Conservation (phyloP, 1,284 basidiomycete species). For the Sanguinoderma infundibulare region DNA sequence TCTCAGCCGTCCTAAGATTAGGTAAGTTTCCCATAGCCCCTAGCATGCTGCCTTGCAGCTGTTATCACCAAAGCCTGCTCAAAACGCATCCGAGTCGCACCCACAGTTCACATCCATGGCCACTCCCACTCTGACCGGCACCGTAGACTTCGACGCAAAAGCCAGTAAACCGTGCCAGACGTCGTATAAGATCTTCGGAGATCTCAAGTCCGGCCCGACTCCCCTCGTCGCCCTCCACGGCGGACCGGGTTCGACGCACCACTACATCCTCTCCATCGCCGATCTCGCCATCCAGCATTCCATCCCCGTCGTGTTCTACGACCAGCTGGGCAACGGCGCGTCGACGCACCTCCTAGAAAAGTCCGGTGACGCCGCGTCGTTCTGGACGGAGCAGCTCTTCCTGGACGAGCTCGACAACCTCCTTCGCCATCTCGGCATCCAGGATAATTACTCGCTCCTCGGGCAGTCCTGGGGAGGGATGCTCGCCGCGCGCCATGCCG, state of each 20-base stretch:
- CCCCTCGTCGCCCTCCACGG: conserved; percentile 48
- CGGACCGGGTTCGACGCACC: conserved; percentile 47
- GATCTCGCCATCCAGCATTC: conserved; percentile 33
- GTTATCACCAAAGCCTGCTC: too few relatives aligned
- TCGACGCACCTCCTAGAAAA: conserved; percentile 48
- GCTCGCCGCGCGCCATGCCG: conserved; percentile 42
- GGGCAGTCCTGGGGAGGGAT: conserved; percentile 61
- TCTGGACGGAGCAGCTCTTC: conserved; percentile 54
- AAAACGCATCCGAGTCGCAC: not conserved
- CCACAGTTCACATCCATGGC: conserved; percentile 12
- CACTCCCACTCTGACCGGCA: conserved; percentile 15
- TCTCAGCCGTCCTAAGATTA: too few relatives aligned
- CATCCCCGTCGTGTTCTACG: conserved; percentile 53
- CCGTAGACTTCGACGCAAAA: conserved; percentile 18
- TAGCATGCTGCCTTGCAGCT: too few relatives aligned
- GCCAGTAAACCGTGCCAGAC: conserved; percentile 29
- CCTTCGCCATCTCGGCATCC: conserved; percentile 42
- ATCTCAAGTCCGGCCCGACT: conserved; percentile 31
- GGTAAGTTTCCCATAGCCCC: too few relatives aligned
- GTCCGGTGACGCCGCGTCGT: conserved; percentile 32
- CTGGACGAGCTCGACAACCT: conserved; percentile 54
- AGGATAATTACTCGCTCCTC: conserved; percentile 43
- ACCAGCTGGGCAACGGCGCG: conserved; percentile 51
- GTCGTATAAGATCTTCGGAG: conserved; percentile 36
- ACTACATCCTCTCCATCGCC: conserved; percentile 45